Conservation (phyloP, 1,139 yeast species). For the Yamadazyma dendronema region DNA sequence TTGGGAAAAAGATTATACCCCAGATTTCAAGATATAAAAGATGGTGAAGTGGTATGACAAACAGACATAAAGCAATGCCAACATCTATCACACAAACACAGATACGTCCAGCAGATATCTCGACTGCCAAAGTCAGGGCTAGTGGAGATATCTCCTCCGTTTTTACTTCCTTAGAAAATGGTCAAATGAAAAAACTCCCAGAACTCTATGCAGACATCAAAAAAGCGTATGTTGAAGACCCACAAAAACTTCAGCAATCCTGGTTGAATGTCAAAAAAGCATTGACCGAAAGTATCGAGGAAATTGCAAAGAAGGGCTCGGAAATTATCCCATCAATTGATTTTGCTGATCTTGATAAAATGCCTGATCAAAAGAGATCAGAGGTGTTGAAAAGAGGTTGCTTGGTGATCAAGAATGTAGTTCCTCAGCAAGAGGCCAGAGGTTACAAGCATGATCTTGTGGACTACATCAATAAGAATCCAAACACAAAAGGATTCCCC, state of each 20-base stretch:
- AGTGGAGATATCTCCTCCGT: conserved; percentile 24
- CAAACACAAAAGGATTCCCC: conserved; percentile 33
- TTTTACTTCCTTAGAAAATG: conserved; percentile 17
- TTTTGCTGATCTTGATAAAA: conserved; percentile 16
- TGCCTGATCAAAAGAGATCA: conserved; percentile 14
- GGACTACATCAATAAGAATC: conserved; percentile 22
- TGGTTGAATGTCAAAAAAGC: conserved; percentile 22
- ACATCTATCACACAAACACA: not conserved
- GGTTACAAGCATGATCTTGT: conserved; percentile 19
- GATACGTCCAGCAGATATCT: conserved; percentile 3
- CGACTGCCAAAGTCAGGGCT: conserved; percentile 13
- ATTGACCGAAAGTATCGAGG: conserved; percentile 15
- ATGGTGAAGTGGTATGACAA: not conserved
- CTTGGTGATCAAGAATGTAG: conserved; percentile 20
- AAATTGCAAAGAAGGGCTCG: conserved; percentile 16
- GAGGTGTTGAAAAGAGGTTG: conserved; percentile 17
- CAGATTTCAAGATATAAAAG: not conserved
- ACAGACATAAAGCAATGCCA: conserved; percentile 1
- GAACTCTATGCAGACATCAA: conserved; percentile 13
- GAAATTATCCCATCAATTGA: conserved; percentile 17
- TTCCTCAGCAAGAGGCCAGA: conserved; percentile 16
- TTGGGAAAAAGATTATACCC: not conserved
- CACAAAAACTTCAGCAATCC: conserved; percentile 17
- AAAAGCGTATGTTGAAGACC: conserved; percentile 17
- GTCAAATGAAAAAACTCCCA: conserved; percentile 6